Evolutionary conservation across 257 asterid genomes (phyloP), one percentile per base, ranked within the genome.

Genomic region (Solanum appendiculatum): DNA sequence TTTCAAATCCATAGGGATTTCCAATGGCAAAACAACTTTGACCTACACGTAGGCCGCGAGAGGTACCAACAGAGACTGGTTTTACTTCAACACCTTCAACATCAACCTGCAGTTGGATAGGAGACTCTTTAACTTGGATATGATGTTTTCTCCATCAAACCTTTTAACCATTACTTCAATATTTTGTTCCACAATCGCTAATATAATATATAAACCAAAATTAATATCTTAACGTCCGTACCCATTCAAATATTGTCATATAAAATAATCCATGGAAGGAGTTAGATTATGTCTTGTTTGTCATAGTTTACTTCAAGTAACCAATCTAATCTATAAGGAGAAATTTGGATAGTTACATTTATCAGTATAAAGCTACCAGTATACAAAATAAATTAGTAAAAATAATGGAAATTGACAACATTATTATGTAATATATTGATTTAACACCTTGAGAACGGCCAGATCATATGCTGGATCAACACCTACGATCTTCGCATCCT

Each of bases 21-120:
- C 98, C 99, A 51, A 95, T 94, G 64, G 98, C 97, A 56, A 92
- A 93, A 91, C 99, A 95, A 91, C 96, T 95, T 91, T 95, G 98
- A 64, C 99, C 98, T 33, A 95, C 99, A 88, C 66, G 94, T 85
- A 96, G 72, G 63, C 89, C 94, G 31, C 83, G 86, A 54, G 99
- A 96, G 54, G 87, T 90, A 85, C 98, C 98, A 21, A 96, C 84
- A 77, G 86, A 90, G 70, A 87, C 92, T 4, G 98, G 98, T 85
- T 91, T 96, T 56, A 96, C 89, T 91, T 95, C 97, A 74, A 88
- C 90, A 25, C 94, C 96, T 69, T 86, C 90, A 27, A 90, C 93
- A 92, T 92, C 94, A 88, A 96, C 96, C 99, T 96, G 94, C 81
- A 74, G 16, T 46, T 13, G 25, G 37, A 20, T 46, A 56, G n/a